These are phyloP conservation scores for Obba rivulosa DNA, from an alignment of 768 basidiomycete genomes.

Conservation along the genomic window DNA sequence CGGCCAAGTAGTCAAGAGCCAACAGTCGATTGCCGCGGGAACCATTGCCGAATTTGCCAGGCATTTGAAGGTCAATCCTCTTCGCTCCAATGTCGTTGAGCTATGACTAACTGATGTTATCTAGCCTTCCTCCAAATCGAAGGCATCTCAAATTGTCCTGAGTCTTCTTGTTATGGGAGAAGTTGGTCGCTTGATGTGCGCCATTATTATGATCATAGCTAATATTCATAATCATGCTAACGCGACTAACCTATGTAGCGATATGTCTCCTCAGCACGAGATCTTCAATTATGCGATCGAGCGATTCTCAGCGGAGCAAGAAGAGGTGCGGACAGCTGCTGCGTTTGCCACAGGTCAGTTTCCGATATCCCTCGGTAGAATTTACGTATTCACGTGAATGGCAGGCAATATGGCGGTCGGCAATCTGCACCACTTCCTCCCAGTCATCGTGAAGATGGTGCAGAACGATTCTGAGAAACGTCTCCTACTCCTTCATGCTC, in stretches of 20 bases:
- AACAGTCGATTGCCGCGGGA: slow-evolving; percentile 69
- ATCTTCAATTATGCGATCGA: slow-evolving; percentile 72
- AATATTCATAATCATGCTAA: neutral
- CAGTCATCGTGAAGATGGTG: slow-evolving; percentile 73
- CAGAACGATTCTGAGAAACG: slow-evolving; percentile 74
- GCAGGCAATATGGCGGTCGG: slow-evolving; percentile 96
- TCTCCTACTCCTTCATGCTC: slow-evolving; percentile 81
- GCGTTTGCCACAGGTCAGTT: slow-evolving; percentile 85
- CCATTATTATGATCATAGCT: slow-evolving; percentile 10
- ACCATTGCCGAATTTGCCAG: slow-evolving; percentile 84
- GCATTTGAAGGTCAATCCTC: slow-evolving; percentile 55
- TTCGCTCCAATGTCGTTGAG: neutral
- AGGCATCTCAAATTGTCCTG: slow-evolving; percentile 65
- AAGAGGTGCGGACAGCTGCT: slow-evolving; percentile 85
- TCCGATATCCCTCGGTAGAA: neutral
- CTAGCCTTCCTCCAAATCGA: slow-evolving; percentile 45
- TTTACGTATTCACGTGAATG: neutral
- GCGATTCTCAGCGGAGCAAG: slow-evolving; percentile 71
- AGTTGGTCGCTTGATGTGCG: slow-evolving; percentile 85
- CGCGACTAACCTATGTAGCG: slow-evolving; percentile 40
- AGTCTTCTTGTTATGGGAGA: slow-evolving; percentile 90
- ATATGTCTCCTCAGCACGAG: slow-evolving; percentile 78
- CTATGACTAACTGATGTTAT: slow-evolving; percentile 10
- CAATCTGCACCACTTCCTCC: slow-evolving; percentile 82
- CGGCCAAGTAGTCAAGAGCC: slow-evolving; percentile 72